phyloP scores from a whole-genome alignment of 2,329 filamentous ascomycete genomes.

The Alternaria consortialis region DNA sequence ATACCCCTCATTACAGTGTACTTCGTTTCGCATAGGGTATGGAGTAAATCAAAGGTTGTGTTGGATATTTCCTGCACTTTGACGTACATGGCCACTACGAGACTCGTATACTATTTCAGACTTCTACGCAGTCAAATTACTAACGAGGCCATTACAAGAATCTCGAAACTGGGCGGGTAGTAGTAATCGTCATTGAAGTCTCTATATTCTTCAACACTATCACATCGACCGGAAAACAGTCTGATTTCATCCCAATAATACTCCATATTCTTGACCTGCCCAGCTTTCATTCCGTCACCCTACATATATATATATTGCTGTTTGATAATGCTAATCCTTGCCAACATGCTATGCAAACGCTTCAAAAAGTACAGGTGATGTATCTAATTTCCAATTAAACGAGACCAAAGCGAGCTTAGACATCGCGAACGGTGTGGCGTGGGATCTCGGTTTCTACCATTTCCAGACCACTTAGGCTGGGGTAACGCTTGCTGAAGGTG shows the following conservation, averaged over 20 bases:
- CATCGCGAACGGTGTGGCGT: conserved; percentile 30
- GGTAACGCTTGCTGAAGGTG: conserved; percentile 86
- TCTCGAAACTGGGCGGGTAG: not conserved
- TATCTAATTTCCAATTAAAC: not conserved
- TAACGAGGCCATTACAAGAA: not conserved
- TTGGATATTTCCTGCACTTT: not conserved
- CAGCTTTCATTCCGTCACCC: not conserved
- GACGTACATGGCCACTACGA: not conserved
- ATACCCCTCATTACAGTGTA: not conserved
- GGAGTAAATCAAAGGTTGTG: not conserved
- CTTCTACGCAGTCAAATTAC: not conserved
- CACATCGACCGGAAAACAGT: not conserved
- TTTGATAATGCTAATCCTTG: not conserved
- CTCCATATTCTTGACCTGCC: not conserved
- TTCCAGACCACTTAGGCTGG: conserved; percentile 84
- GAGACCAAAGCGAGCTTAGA: conserved; percentile 10
- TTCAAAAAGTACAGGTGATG: not conserved
- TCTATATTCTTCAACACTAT: not conserved
- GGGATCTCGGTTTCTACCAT: conserved; percentile 77
- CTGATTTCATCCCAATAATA: not conserved
- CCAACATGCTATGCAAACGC: conserved; percentile 14
- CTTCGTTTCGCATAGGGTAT: not conserved
- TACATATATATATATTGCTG: not conserved
- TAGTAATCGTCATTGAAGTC: not conserved
- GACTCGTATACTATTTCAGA: not conserved